A percentile compares a stretch with the other conserved stretches of the same genome.
These are phyloP conservation scores for Brasilioporus rufonigricans DNA, from an alignment of 768 basidiomycete species.

Conservation along the genomic window DNA sequence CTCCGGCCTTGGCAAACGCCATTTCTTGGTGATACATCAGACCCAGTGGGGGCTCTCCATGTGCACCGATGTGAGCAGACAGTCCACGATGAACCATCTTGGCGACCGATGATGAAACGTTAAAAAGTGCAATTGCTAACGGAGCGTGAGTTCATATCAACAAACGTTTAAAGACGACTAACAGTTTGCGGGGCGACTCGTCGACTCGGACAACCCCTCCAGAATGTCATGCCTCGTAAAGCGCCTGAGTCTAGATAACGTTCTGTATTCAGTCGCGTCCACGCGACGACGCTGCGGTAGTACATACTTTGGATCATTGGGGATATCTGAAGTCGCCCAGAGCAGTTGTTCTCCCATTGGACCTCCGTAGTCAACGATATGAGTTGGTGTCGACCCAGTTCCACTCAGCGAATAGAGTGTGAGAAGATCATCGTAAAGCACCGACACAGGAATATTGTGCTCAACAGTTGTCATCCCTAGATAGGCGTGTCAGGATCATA, in stretches of 20 bases:
- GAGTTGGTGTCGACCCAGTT: conserved; percentile 71
- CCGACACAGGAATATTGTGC: conserved; percentile 64
- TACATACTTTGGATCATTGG: conserved; percentile 64
- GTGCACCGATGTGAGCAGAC: conserved; percentile 65
- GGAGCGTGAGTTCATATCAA: background rate
- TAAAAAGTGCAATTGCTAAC: conserved; percentile 62
- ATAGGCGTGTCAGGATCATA: background rate
- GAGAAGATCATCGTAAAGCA: conserved; percentile 64
- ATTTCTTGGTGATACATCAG: conserved; percentile 79
- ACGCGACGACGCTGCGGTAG: background rate
- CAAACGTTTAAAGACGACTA: conserved; percentile 17
- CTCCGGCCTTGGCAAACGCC: conserved; percentile 60
- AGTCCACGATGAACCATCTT: conserved; percentile 67
- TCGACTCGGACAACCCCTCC: conserved; percentile 59
- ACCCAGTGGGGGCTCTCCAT: conserved; percentile 70
- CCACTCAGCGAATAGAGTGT: conserved; percentile 64
- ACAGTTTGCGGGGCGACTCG: conserved; percentile 59
- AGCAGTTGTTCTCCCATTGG: conserved; percentile 63
- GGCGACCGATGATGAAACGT: conserved; percentile 64
- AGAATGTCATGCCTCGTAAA: conserved; percentile 66
- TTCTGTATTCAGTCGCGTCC: background rate
- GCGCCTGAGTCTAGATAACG: conserved; percentile 48
- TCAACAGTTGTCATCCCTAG: conserved; percentile 77
- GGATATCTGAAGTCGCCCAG: conserved; percentile 64
- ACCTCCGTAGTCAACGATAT: conserved; percentile 78